phyloP scores from a whole-genome alignment of 768 basidiomycete species.

The Russula foetens region DNA sequence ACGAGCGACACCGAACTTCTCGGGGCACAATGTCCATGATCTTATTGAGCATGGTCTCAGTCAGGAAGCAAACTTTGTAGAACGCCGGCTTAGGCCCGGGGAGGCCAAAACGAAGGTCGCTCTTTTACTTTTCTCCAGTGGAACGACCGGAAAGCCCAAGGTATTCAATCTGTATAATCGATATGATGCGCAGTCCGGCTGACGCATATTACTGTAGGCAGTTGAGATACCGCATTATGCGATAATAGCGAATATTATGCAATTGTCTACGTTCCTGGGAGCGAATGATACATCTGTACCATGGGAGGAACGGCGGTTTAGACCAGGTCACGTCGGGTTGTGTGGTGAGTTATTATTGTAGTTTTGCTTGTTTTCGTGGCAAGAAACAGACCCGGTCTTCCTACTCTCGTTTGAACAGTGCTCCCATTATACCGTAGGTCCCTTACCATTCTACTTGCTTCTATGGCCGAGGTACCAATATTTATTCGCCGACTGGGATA shows the following conservation, averaged over 20 bases:
- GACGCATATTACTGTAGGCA: slow-evolving; percentile 33
- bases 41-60: slow-evolving; percentile 37
- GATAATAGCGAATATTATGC: slow-evolving; percentile 43
- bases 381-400: neutral
- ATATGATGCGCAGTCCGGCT: neutral
- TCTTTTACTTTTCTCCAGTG: slow-evolving; percentile 63
- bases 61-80: slow-evolving; percentile 33
- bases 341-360: slow-evolving; percentile 40
- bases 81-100: slow-evolving; percentile 41
- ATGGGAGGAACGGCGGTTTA: slow-evolving; percentile 34
- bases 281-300: slow-evolving; percentile 28
- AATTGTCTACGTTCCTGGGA: slow-evolving; percentile 14
- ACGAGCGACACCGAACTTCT: neutral
- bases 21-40: slow-evolving; percentile 31
- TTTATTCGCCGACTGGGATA: neutral
- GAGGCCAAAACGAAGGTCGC: slow-evolving; percentile 57
- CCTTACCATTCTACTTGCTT: neutral
- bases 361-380: neutral
- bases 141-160: slow-evolving; percentile 53
- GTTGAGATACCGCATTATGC: slow-evolving; percentile 55
- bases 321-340: slow-evolving; percentile 48
- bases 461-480: neutral
- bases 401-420: slow-evolving; percentile 11
- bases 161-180: slow-evolving; percentile 6
- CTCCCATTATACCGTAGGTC: slow-evolving; percentile 24